Evolutionary conservation across 2,329 filamentous ascomycete species (phyloP).

Genomic region (Colletotrichum tropicale): DNA sequence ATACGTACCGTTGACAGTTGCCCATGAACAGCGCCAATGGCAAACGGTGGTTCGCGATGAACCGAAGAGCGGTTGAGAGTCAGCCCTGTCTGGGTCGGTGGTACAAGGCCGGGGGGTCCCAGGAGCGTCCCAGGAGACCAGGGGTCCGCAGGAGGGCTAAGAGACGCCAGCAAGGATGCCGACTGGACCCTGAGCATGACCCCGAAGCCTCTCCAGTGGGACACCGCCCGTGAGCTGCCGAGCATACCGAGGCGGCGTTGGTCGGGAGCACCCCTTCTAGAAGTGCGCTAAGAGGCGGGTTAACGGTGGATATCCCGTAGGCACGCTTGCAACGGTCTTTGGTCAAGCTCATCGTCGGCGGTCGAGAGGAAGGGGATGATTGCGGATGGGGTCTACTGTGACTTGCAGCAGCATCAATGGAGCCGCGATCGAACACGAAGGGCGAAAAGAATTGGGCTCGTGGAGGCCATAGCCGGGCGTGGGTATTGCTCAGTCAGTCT

Average conservation of each 20-base stretch:
- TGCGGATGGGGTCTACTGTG: not conserved
- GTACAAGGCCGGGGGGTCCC: not conserved
- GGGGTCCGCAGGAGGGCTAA: not conserved
- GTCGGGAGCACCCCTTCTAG: not conserved
- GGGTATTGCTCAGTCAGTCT: not conserved
- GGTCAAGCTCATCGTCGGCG: not conserved
- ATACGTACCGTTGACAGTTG: not conserved
- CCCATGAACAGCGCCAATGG: not conserved
- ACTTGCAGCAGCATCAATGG: not conserved
- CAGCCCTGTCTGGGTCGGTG: constrained; percentile 3
- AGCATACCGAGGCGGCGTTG: constrained; percentile 5
- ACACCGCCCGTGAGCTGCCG: constrained; percentile 1
- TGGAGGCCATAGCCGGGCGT: not conserved
- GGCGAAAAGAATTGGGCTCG: not conserved
- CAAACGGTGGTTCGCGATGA: not conserved
- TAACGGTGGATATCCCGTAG: not conserved
- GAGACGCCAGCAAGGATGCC: not conserved
- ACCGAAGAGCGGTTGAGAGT: not conserved
- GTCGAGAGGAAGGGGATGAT: not conserved
- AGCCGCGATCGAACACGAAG: not conserved
- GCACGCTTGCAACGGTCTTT: not conserved
- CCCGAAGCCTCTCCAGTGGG: constrained; percentile 8
- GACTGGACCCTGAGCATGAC: constrained; percentile 7
- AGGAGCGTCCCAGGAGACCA: not conserved
- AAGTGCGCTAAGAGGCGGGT: not conserved